Evolutionary conservation across 495 filamentous ascomycete genomes (phyloP), one percentile per base, ranked within the genome.

Genomic region (Annulohypoxylon maeteangense): DNA sequence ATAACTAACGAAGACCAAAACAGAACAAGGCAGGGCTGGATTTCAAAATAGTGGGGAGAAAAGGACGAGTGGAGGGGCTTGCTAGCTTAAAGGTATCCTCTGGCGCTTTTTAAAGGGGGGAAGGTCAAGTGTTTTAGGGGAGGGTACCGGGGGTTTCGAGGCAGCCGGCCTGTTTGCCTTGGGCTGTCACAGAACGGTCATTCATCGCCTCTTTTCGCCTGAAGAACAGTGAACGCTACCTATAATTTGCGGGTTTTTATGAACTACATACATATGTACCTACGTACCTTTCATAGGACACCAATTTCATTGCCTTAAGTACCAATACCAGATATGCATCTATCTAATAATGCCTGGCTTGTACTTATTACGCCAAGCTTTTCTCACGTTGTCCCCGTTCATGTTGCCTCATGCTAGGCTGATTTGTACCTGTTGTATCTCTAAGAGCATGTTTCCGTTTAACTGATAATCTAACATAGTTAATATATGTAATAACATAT

Each of bases 11-110:
- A 48, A 48, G 45, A 48, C 45, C 45, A 50, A 57, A 44, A 44
- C 40, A 44, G 44, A 58, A 62, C 70, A 68, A 73, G 65, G 61
- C 67, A 74, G 71, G 71, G 65, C 71, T 74, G 63, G 71, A 66
- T 45, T 65, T 57, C 32, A 60, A 64, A 70, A 71, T 65, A 74
- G 67, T 74, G 67, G 68, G 62, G 71, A 61, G 62, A 27, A 36
- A 59, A 42, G 59, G 54, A 65, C 23, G 38, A 38, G 62, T 68
- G 54, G 65, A 72, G 65, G 70, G 69, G 69, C 32, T 42, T 40
- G 2, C 32, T 42, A 61, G 47, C 47, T 50, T 27, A 12, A 8
- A 50, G 48, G 20, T 54, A 40, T 32, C 16, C 23, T 51, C 7
- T 1, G 53, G 31, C n/a, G 12, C 32, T 20, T 40, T 65, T 57